Evolutionary conservation across 2,329 filamentous ascomycete species (phyloP), one percentile per base, ranked within the genome.

Genomic region (Aureobasidium sp.): DNA sequence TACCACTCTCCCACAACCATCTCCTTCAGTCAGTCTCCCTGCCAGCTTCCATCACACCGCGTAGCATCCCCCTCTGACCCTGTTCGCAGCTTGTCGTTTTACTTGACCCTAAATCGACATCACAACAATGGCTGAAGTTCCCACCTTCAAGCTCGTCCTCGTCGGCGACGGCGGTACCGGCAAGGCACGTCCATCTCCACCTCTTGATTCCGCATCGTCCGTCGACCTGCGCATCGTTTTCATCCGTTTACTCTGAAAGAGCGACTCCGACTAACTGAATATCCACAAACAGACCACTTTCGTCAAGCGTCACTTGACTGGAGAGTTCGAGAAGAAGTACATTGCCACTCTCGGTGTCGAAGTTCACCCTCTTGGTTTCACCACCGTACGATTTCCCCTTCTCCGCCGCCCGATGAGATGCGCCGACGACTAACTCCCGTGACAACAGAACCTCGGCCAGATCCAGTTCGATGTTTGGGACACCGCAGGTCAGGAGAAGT

Each of bases 291-390:
- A 99, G 94, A 99, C 94, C 78, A 99, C 94, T 77, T 99, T 99
- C 81, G 94, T 99, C 85, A 99, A 99, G 89, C 94, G 94, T 76
- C 94, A 99, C 82, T 86, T 97, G 87, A 99, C 94, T 76, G 94
- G 94, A 78, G 94, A 99, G 79, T 99, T 99, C 77, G 94, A 99
- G 84, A 99, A 99, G 89, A 99, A 97, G 84, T 99, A 99, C 83
- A 97, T 99, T 79, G 94, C 94, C 73, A 99, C 94, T 65, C 90
- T 99, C 69, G 94, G 94, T 88, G 94, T 99, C 77, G 94, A 99
- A 80, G 94, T 99, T 70, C 94, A 99, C 84, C 94, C 94, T 78
- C 90, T 99, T 69, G 89, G 87, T 74, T 99, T 99, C 87, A 91
- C 87, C 74, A 97, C 93, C 77, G 92, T 97, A 91, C 84, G 64